Conservation (phyloP, 345 rosid genomes). For the Raphanus sativus region DNA sequence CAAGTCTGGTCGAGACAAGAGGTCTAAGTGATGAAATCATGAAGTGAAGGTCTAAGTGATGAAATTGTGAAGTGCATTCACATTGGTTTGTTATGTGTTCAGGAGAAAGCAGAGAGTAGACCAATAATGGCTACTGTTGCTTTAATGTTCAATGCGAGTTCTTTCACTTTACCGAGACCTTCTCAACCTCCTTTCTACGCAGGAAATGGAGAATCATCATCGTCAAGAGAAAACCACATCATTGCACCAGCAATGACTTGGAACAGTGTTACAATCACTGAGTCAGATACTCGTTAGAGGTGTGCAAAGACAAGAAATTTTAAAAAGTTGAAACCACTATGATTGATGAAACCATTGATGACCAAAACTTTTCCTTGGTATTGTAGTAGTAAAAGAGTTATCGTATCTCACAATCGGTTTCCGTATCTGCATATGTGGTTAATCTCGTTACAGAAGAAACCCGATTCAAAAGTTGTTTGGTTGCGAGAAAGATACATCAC, state of each 20-base stretch:
- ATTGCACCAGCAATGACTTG: neutral
- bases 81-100: slow-evolving; percentile 31
- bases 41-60: neutral
- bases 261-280: slow-evolving; percentile 3
- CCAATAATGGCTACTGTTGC: slow-evolving; percentile 31
- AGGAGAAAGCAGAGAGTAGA: slow-evolving; percentile 24
- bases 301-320: neutral
- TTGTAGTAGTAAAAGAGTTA: too few species aligned
- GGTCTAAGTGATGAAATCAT: slow-evolving; percentile 20
- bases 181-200: slow-evolving; percentile 5
- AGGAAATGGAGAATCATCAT: neutral
- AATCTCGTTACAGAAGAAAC: too few species aligned
- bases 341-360: too few species aligned
- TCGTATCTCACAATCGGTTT: too few species aligned
- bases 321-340: too few species aligned
- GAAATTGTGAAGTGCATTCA: slow-evolving; percentile 11
- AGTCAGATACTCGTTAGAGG: neutral
- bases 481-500: too few species aligned
- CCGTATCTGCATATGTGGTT: too few species aligned
- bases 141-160: slow-evolving; percentile 18
- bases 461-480: too few species aligned
- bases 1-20: neutral
- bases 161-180: slow-evolving; percentile 16
- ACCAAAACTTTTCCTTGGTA: too few species aligned
- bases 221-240: neutral